Conservation (phyloP, 331 rosid species). For the Malus hybrid region DNA sequence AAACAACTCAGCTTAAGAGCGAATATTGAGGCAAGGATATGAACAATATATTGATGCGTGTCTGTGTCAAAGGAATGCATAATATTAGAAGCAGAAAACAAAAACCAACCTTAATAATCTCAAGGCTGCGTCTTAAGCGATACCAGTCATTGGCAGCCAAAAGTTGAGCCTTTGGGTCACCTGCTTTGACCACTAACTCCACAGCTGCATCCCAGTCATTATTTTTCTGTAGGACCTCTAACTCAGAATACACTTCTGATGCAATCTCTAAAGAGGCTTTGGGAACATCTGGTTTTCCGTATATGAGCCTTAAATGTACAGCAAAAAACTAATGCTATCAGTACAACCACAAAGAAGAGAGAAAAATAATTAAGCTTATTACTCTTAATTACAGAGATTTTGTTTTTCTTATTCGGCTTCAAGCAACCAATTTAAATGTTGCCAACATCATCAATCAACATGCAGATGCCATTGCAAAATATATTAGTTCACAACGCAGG, state of each 20-base stretch:
- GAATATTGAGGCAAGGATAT: neutral
- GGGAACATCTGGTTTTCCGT: conserved; percentile 96
- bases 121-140: conserved; percentile 76
- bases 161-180: conserved; percentile 66
- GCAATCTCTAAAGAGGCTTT: conserved; percentile 58
- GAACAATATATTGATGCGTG: neutral
- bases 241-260: conserved; percentile 55
- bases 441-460: neutral
- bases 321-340: conserved; percentile 1
- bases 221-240: conserved; percentile 54
- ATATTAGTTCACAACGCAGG: neutral
- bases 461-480: neutral
- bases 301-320: conserved; percentile 57
- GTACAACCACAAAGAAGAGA: neutral
- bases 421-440: neutral
- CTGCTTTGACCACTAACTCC: conserved; percentile 79
- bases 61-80: neutral
- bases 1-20: neutral
- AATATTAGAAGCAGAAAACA: conserved; percentile 4
- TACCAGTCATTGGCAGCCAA: conserved; percentile 81
- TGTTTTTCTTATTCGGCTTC: neutral
- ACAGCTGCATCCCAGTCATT: conserved; percentile 85
- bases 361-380: neutral
- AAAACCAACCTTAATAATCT: conserved; percentile 67
- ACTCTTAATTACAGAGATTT: neutral